These are phyloP conservation scores for Serendipita sp. DNA, from an alignment of 768 basidiomycete genomes.

Conservation along the genomic window DNA sequence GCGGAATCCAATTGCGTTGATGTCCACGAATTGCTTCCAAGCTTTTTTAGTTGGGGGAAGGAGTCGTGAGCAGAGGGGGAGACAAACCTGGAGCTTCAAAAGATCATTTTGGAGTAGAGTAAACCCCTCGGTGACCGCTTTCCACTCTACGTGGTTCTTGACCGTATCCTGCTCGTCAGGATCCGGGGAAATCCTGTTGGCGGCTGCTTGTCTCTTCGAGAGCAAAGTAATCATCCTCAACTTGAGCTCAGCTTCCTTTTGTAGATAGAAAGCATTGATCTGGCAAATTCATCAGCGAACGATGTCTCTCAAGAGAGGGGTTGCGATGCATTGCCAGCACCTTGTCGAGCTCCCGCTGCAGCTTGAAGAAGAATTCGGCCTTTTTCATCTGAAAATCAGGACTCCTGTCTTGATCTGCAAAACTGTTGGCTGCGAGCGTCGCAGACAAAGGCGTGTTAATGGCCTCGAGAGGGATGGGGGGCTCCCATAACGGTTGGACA, in stretches of 20 bases:
- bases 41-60: conserved; percentile 8
- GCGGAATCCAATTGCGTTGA: conserved; percentile 91
- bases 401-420: conserved; percentile 57
- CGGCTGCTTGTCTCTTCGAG: conserved; percentile 80
- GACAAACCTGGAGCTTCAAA: conserved; percentile 74
- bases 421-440: conserved; percentile 44
- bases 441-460: conserved; percentile 17
- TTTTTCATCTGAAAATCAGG: conserved; percentile 88
- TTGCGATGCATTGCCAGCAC: conserved; percentile 24
- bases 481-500: conserved; percentile 11
- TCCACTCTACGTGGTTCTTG: conserved; percentile 69
- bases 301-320: conserved; percentile 5
- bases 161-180: conserved; percentile 38
- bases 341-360: conserved; percentile 95
- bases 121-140: conserved; percentile 92
- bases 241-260: conserved; percentile 90
- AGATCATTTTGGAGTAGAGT: conserved; percentile 86
- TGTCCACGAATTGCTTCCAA: conserved; percentile 82
- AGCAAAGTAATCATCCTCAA: conserved; percentile 83
- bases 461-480: conserved; percentile 7
- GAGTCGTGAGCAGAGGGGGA: conserved; percentile 14
- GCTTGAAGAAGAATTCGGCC: conserved; percentile 96
- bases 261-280: conserved; percentile 97
- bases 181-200: conserved; percentile 56
- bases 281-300: conserved; percentile 21